A percentile compares a stretch with the other conserved stretches of the same genome.
phyloP scores from a whole-genome alignment of 495 filamentous ascomycete genomes.

The Neurospora terricola region DNA sequence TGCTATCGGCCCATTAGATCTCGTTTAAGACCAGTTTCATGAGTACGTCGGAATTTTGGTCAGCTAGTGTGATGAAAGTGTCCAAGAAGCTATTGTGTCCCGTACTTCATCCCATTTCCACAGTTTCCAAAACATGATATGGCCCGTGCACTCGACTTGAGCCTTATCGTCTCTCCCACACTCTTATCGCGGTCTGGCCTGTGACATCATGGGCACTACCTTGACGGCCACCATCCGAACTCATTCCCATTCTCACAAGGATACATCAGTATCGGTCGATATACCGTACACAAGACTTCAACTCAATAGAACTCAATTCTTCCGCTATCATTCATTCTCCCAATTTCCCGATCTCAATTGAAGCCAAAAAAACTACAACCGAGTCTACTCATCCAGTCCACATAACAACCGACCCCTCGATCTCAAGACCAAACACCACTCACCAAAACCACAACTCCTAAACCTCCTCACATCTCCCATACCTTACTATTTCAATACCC shows the following conservation, averaged over 20 bases:
- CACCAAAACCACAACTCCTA: not conserved
- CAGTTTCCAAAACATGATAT: not conserved
- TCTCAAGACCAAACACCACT: not conserved
- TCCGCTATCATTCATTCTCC: too few relatives aligned
- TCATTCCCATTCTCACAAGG: not conserved
- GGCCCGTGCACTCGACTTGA: not conserved
- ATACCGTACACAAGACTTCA: not conserved
- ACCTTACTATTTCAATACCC: too few relatives aligned
- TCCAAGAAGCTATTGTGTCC: not conserved
- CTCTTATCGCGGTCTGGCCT: not conserved
- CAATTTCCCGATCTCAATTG: not conserved
- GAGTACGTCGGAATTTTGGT: not conserved
- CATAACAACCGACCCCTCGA: not conserved
- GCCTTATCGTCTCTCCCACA: not conserved
- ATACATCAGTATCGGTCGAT: not conserved
- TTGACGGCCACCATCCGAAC: not conserved
- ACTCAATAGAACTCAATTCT: too few relatives aligned
- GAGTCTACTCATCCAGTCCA: not conserved
- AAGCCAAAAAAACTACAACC: not conserved
- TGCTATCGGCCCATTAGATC: not conserved
- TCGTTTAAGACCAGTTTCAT: not conserved
- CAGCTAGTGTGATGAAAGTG: not conserved
- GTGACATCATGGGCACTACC: conserved; percentile 1
- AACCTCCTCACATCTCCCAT: not conserved
- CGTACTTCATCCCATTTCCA: not conserved